Base-by-base conservation (phyloP, 257 asterid species). In the Linaria vulgaris region DNA sequence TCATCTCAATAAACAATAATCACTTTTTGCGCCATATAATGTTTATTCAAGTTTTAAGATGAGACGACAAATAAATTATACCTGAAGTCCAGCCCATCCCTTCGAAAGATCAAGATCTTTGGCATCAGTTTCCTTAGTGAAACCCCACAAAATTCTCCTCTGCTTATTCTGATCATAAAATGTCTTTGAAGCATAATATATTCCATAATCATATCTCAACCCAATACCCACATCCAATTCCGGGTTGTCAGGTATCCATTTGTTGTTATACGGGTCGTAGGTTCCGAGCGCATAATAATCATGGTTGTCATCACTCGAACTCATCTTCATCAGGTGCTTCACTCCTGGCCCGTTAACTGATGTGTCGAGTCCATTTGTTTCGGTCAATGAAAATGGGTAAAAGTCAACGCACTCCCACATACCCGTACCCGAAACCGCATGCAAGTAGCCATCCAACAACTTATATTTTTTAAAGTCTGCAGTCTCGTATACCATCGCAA, bases 351-450 rank as follows among this genome's bases (percentile, higher is more conserved):
- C 91, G 9, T 79, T 75, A 20, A n/a, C 30, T 1, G 91, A 84
- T 0, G 88, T 84, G 47, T 84, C 88, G 70, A 84, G 25, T 75
- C 88, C 88, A 3, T 75, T 79, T 41, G 38, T 14, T 5, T 67
- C 71, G 9, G 44, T 11, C 3, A 74, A 70, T 0, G 82, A 79
- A 20, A 84, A 72, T 10, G 91, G 91, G 72, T 68, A 84, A 56
- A 84, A 79, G 49, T 84, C 91, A 56, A 81, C 80, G 22, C 88
- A 81, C 65, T 84, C 91, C 91, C 91, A 84, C 88, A 84, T 84
- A 19, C 91, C 91, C 72, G 88, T 84, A 48, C 75, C 76, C 30
- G 84, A 82, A 14, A 84, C 91, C 15, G 61, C 69, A 53, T 84
- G 85, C 63, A 84, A 31, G 22, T 45, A 20, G 5, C 76, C 82